Evolutionary conservation across 306 rosid genomes (phyloP).

Genomic region (Rosa chinensis): DNA sequence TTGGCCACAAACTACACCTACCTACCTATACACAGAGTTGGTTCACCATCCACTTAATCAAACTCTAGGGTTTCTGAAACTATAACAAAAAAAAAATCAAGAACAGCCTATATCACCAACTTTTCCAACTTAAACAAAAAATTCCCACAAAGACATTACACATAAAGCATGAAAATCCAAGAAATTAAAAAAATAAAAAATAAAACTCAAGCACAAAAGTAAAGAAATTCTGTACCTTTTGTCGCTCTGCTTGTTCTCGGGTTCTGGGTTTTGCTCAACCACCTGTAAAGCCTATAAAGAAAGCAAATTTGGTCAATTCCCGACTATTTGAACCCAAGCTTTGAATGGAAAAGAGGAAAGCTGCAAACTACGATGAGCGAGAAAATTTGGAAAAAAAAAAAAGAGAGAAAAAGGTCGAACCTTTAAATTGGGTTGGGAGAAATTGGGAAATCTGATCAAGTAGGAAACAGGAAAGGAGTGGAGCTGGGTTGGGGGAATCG

Average conservation of each 20-base stretch:
- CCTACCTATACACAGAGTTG: background rate
- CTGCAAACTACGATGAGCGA: background rate
- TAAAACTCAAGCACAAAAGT: background rate
- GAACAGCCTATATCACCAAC: background rate
- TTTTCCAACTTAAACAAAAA: background rate
- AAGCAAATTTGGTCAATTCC: background rate
- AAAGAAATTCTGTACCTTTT: constrained; percentile 15
- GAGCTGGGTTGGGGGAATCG: constrained; percentile 21
- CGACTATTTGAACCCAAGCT: background rate
- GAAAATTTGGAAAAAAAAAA: no score
- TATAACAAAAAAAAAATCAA: constrained; percentile 5
- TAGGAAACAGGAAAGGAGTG: background rate
- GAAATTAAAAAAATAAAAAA: background rate
- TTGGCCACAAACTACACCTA: background rate
- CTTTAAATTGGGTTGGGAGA: background rate
- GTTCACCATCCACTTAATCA: background rate
- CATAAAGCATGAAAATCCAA: background rate
- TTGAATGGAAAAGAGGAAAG: background rate
- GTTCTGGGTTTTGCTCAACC: constrained; percentile 16
- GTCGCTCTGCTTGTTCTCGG: background rate
- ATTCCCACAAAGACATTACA: background rate
- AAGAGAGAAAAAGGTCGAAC: background rate
- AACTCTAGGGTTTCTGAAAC: constrained; percentile 13
- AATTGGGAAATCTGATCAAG: background rate
- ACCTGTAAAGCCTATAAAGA: constrained; percentile 20